These are phyloP conservation scores for Vanrija sp. DNA, from an alignment of 1,284 basidiomycete genomes.

Conservation along the genomic window DNA sequence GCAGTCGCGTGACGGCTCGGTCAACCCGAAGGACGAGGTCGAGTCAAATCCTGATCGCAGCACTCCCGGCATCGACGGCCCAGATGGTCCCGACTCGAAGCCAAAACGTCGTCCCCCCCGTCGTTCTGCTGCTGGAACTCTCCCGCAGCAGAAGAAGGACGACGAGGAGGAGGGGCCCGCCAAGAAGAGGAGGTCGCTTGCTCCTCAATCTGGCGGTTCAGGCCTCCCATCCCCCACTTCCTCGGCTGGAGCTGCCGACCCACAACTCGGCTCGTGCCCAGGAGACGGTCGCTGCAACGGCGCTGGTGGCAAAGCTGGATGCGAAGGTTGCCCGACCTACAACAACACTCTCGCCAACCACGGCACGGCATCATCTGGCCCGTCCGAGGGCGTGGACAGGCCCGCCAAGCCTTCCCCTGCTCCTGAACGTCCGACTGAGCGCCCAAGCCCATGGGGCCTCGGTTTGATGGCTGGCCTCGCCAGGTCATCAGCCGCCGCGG, in stretches of 20 bases:
- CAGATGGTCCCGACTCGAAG: slow-evolving; percentile 4
- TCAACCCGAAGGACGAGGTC: slow-evolving; percentile 14
- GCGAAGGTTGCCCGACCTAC: slow-evolving; percentile 87
- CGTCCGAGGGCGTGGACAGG: slow-evolving; percentile 43
- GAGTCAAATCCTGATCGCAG: slow-evolving; percentile 9
- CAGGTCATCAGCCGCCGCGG: not conserved
- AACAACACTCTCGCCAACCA: slow-evolving; percentile 62
- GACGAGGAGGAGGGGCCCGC: slow-evolving; percentile 7
- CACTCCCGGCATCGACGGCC: not conserved
- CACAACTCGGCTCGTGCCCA: slow-evolving; percentile 70
- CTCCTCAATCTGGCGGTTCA: slow-evolving; percentile 17
- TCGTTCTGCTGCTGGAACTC: not conserved
- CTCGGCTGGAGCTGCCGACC: slow-evolving; percentile 3
- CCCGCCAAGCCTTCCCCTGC: slow-evolving; percentile 15
- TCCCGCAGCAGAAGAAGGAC: slow-evolving; percentile 8
- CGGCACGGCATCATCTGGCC: slow-evolving; percentile 4
- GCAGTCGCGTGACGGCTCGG: slow-evolving; percentile 12
- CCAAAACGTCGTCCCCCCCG: slow-evolving; percentile 10
- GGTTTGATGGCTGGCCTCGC: slow-evolving; percentile 6
- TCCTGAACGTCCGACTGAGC: slow-evolving; percentile 9
- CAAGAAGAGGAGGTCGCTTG: slow-evolving; percentile 22
- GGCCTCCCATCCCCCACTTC: slow-evolving; percentile 29
- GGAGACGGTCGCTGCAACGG: slow-evolving; percentile 94
- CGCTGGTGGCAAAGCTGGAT: slow-evolving; percentile 82
- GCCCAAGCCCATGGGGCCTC: slow-evolving; percentile 21